Evolutionary conservation across 2,329 filamentous ascomycete genomes (phyloP), one percentile per base, ranked within the genome.

Genomic region (Laburnicola sp.): DNA sequence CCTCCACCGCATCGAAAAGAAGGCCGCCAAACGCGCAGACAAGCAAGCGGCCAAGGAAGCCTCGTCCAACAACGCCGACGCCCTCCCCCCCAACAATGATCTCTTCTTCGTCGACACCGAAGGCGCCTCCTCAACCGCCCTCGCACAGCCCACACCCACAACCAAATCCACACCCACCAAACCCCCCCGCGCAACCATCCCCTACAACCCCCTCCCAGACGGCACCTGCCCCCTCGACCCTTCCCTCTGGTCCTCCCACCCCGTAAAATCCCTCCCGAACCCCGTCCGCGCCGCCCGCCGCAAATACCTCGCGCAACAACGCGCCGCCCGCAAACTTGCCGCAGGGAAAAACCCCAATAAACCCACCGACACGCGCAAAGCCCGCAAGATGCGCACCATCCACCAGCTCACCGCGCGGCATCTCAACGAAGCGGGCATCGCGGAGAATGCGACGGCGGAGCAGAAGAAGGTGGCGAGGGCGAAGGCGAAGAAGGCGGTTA

Each of bases 1-100:
- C 26, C 54, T 61, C n/a, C 63, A 66, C 11, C 64, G 70, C 25
- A 64, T 70, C 10, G 62, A 66, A 40, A 74, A 73, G 57, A 74
- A 71, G 45, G 54, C 46, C 0, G 57, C 59, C 26, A 59, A 62
- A 45, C 58, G 51, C 25, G 41, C 48, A 22, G 30, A 41, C 7
- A 44, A 39, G 26, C 7, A 31, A 32, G 22, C 27, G 1, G 45
- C 45, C 36, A 23, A 21, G 37, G 21, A 40, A 26, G 25, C 31
- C 21, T 16, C 16, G 16, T 16, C 16, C 16, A 16, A 16, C 16
- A 16, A 16, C 16, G 25, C 23, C 3, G n/a, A 8, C 8, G 35
- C 32, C 10, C 26, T 8, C 27, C 6, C 23, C 7, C 7, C n/a
- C 16, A n/a, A 7, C 23, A 30, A 42, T 30, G 39, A 25, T 2